phyloP scores from a whole-genome alignment of 2,329 filamentous ascomycete genomes.

The Fusarium haematococcum region DNA sequence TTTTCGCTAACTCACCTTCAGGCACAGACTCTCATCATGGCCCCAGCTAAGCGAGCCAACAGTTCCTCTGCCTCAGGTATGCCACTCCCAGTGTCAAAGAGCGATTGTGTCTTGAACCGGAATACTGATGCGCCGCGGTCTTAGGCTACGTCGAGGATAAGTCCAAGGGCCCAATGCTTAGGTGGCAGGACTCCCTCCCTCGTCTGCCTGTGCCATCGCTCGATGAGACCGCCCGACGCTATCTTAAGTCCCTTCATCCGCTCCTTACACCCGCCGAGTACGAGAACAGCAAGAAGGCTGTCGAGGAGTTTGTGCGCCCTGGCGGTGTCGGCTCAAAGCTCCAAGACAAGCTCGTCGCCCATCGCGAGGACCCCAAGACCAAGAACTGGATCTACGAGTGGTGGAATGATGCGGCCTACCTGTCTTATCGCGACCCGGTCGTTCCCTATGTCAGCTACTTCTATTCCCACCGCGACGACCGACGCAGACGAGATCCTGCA shows the following conservation, averaged over 20 bases:
- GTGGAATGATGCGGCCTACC: conserved; percentile 97
- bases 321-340: conserved; percentile 84
- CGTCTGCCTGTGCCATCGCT: conserved; percentile 83
- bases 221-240: conserved; percentile 83
- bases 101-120: neutral
- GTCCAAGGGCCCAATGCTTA: conserved; percentile 83
- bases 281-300: conserved; percentile 81
- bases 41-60: conserved; percentile 64
- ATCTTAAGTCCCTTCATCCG: conserved; percentile 83
- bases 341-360: conserved; percentile 87
- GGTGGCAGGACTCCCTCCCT: conserved; percentile 88
- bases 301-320: conserved; percentile 89
- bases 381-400: conserved; percentile 98
- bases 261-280: conserved; percentile 77
- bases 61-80: conserved; percentile 66
- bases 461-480: conserved; percentile 97
- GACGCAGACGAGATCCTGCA: conserved; percentile 84
- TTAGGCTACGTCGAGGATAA: conserved; percentile 83
- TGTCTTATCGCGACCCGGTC: conserved; percentile 93
- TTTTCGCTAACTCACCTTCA: conserved; percentile 21
- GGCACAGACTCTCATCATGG: conserved; percentile 58
- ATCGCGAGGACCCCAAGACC: conserved; percentile 80
- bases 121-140: conserved; percentile 32
- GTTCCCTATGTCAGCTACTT: conserved; percentile 99
- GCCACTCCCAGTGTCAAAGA: conserved; percentile 6